Base-by-base conservation (phyloP, 305 asterid genomes). In the Caryopteris hybrid region DNA sequence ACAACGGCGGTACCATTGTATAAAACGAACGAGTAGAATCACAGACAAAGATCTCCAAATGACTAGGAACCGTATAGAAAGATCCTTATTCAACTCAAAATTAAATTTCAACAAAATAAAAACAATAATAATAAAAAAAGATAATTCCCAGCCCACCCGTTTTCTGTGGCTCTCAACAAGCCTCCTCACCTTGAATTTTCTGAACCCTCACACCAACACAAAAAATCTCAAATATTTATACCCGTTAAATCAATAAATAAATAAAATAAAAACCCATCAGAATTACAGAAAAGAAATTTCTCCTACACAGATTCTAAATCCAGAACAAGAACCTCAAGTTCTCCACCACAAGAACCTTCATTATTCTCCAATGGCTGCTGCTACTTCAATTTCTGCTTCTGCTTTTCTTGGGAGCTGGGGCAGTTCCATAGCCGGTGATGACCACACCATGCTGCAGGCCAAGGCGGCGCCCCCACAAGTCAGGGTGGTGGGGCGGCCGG, bases 401-500 rank as follows among this genome's bases (percentile, higher is more conserved):
- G 78, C 85, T 39, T 83, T 82, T 66, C 87, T 79, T 56, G 96
- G 96, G 33, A 79, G 84, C 72, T 82, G 92, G 87, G 79, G 78
- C 63, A 58, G 75, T 59, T 76, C 87, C 66, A 61, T 84, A 21
- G 79, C 74, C 7, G 87, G 95, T 56, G 96, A 88, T 48, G 91
- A 86, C 29, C 77, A 77, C 76, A 21, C 79, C 50, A 14, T 61
- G 73, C 68, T 83, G 53, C 85, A 61, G 72, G 82, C 82, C 10
- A 81, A 71, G 79, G 79, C 68, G 58, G 81, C 76, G 54, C 72
- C 81, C 66, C 66, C 66, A 13, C 80, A 53, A 0, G 82, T 76
- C 20, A 61, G 79, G 56, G 75, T 69, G 64, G 84, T 74, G 38
- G 79, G 78, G 2, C 78, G 79, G 78, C 83, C 95, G 0, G 66